Evolutionary conservation across 2,329 filamentous ascomycete species (phyloP), one percentile per base, ranked within the genome.

Genomic region (Stylonectria norvegica): DNA sequence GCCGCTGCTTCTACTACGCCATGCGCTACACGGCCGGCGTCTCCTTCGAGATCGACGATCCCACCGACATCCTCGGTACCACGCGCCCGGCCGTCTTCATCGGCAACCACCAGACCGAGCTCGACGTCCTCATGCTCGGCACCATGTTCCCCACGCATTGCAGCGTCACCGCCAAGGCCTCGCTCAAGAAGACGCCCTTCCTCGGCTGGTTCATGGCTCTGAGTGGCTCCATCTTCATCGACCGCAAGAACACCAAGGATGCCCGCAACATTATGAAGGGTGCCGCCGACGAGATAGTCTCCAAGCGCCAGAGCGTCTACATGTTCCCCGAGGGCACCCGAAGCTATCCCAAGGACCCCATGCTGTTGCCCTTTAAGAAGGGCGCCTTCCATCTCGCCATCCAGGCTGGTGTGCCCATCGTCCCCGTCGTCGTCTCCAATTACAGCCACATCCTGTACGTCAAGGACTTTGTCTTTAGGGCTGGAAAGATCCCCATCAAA

Each of bases 301-400:
- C 68, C 37, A 75, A 84, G 57, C 75, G 71, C 49, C 86, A 90
- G 71, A 86, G 78, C 65, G 86, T 91, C 55, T 91, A 82, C 70
- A 89, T 91, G 69, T 91, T 91, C 66, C 85, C 86, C 43, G 93
- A 98, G 70, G 93, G 93, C 36, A 98, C 93, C 2, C 79, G 93
- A 52, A 94, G 87, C 63, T 95, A 97, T 69, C 77, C 86, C 42
- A 80, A 85, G 55, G 83, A 90, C 39, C 86, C 93, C 2, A 79
- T 76, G 43, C 69, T 98, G 56, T 72, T 97, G 39, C 87, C 89
- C n/a, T 98, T 97, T 76, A 98, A 98, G 71, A 98, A 98, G 73
- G 93, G 93, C 44, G 93, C 91, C 33, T 98, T 98, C 68, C 91
- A 98, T 65, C 76, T 98, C 22, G 93, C 93, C 32, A 80, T 98